Evolutionary conservation across 305 asterid species (phyloP), one percentile per base, ranked within the genome.

Genomic region (Fraxinus dipetala): DNA sequence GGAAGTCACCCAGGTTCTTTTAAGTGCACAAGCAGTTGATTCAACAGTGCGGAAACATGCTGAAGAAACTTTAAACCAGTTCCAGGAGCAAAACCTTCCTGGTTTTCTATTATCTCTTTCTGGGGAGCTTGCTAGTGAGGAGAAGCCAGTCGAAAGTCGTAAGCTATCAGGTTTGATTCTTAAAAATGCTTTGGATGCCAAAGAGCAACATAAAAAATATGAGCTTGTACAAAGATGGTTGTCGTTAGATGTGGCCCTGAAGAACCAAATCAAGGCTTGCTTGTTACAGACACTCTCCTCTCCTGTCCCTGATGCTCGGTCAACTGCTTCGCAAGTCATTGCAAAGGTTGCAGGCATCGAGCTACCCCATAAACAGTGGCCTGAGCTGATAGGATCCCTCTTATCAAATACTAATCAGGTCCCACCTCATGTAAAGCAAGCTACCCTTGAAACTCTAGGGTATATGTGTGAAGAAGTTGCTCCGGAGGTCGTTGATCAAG

Each of bases 281-380:
- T 89, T 95, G 83, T 87, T 93, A 54, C 95, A 91, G 89, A 93
- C 94, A 11, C 98, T 95, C 80, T 84, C 94, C 7, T 93, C 98
- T 65, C 88, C 87, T 74, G 91, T 87, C 7, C 69, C 87, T 67
- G 98, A 95, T 81, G 98, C 97, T 73, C 89, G 95, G 81, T 92
- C 98, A 38, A 95, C 98, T 76, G 97, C 97, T 35, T 90, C 98
- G 20, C 98, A 95, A 87, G 98, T 93, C 80, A 88, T 91, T 87
- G 98, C 98, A 32, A 95, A 95, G 90, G 95, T 95, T 82, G 97
- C 98, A 14, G 93, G 95, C 56, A 92, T 95, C 81, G 98, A 95
- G 87, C 84, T 95, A 82, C 95, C 98, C 0, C 97, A 94, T 32
- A 93, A 93, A 83, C 97, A 93, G 83, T 95, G 98, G 98, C 98